Base-by-base conservation (phyloP, 352 stramenopile genomes). In the Lagenidium sp. region DNA sequence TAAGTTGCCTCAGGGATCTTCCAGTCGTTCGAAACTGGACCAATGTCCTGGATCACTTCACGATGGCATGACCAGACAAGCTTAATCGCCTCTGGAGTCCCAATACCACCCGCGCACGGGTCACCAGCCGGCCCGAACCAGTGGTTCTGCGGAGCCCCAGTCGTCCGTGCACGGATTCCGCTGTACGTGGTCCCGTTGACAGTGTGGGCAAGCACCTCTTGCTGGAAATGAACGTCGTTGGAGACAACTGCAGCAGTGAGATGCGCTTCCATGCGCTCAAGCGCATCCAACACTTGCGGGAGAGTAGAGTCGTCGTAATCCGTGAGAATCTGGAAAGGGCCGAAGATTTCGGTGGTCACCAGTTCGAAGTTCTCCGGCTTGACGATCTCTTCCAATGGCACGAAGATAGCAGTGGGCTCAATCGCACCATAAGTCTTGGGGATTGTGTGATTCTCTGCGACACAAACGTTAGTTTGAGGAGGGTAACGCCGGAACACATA, bases 151-250 rank as follows among this genome's bases (percentile, higher is more conserved):
- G 90, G 90, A 15, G 91, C 91, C 41, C 94, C 95, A 2, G 95
- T 98, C 6, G 95, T 98, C 50, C 95, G 79, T 11, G 95, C 96
- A 36, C 96, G 82, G 40, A 96, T 94, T 38, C 96, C 96, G 41
- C 72, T 87, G 78, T 99, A 99, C 2, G 96, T 99, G 29, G 96
- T 99, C 44, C 96, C 96, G 66, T 99, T 99, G n/a, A 99, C 96
- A n/a, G 96, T 97, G 63, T 95, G 71, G 21, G 85, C 82, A 12
- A 99, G 76, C 38, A 99, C 84, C 34, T 96, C 79, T 41, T 95
- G 78, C 54, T 89, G 73, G 64, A 99, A 99, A 34, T 80, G 56
- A 25, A 82, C 57, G 65, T 99, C 96, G 64, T 98, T 98, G 19
- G 92, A 98, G 32, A 99, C 96, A 13, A 99, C 85, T 6, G 96